Conservation (phyloP, 169 alveolate species). For the Eimeria necatrix region DNA sequence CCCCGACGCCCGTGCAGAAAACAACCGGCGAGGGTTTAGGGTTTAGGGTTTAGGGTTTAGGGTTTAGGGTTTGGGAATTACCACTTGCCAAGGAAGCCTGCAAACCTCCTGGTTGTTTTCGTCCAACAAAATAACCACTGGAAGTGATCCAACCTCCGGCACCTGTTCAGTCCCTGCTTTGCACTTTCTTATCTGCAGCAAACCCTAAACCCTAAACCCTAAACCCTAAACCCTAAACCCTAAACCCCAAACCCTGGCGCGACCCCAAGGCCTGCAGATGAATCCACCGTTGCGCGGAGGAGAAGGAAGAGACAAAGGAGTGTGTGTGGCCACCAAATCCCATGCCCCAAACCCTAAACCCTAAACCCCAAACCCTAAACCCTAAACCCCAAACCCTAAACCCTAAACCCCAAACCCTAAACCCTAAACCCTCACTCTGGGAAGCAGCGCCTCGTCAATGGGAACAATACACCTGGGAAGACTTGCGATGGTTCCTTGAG, state of each 20-base stretch:
- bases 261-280: neutral
- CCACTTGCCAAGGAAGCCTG: slow-evolving; percentile 69
- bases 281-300: no score
- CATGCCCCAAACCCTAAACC: neutral
- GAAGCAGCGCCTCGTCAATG: neutral
- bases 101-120: slow-evolving; percentile 23
- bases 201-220: no score
- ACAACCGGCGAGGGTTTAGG: no score
- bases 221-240: neutral
- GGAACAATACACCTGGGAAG: neutral
- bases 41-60: no score
- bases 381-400: no score
- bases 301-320: no score
- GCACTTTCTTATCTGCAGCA: slow-evolving; percentile 13
- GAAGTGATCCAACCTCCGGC: slow-evolving; percentile 11
- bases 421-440: neutral
- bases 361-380: no score
- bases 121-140: slow-evolving; percentile 55
- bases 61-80: no score
- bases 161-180: slow-evolving; percentile 37
- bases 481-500: neutral
- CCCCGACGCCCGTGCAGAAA: no score
- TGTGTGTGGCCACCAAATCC: no score
- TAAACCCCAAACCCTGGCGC: neutral
- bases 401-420: no score